Conservation (phyloP, 345 rosid species). For the Fremontodendron californicum region DNA sequence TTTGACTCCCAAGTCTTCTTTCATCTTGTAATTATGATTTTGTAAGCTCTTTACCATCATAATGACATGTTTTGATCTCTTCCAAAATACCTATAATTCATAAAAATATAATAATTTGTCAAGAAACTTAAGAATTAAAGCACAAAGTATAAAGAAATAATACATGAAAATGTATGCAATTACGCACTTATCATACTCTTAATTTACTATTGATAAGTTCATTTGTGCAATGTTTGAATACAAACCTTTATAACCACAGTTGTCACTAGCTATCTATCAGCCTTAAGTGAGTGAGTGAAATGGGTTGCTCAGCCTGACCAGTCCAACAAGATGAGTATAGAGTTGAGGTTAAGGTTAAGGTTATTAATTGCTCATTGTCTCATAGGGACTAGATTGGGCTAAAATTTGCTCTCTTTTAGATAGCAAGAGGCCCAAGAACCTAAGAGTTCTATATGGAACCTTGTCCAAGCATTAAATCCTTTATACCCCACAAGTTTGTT, state of each 20-base stretch:
- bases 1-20: too few species aligned
- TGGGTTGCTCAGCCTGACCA: background rate
- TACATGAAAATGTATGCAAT: too few species aligned
- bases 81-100: too few species aligned
- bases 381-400: background rate
- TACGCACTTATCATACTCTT: too few species aligned
- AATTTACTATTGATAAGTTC: background rate
- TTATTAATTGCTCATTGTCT: background rate
- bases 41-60: too few species aligned
- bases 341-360: background rate
- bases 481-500: background rate
- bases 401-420: background rate
- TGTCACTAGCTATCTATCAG: background rate
- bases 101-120: too few species aligned
- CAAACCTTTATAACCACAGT: background rate
- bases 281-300: too few species aligned
- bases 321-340: background rate
- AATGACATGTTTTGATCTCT: too few species aligned
- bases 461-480: background rate
- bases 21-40: too few species aligned
- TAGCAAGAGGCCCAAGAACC: background rate
- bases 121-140: too few species aligned
- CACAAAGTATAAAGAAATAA: too few species aligned
- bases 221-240: background rate
- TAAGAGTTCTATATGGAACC: background rate